Evolutionary conservation across 2,329 filamentous ascomycete species (phyloP).

Genomic region (Coniochaeta prunicola): DNA sequence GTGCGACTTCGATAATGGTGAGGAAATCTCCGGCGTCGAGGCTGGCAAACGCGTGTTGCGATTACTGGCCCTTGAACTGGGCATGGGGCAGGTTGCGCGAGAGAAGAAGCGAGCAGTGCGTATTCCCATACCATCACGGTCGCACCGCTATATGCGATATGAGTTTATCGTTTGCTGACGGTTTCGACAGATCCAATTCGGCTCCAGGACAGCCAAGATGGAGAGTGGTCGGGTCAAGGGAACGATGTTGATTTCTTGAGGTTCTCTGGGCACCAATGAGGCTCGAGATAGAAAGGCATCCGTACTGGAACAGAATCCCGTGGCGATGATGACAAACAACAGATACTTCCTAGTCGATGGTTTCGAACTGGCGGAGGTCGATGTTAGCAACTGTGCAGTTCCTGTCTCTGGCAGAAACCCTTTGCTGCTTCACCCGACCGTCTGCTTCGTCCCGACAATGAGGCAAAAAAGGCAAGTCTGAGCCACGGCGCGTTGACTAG

Average conservation of each 20-base stretch:
- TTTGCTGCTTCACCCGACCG: constrained; percentile 17
- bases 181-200: constrained; percentile 64
- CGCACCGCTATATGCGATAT: too few species aligned
- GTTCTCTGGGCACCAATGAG: background rate
- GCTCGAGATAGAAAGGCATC: background rate
- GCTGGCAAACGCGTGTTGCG: constrained; percentile 76
- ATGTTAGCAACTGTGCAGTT: constrained; percentile 38
- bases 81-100: constrained; percentile 62
- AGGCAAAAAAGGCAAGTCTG: constrained; percentile 31
- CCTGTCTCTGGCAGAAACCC: constrained; percentile 36
- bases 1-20: constrained; percentile 67
- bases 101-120: constrained; percentile 89
- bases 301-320: background rate
- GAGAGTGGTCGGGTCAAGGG: constrained; percentile 62
- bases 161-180: constrained; percentile 1
- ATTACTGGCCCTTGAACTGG: constrained; percentile 66
- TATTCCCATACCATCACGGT: constrained; percentile 9
- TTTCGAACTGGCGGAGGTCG: constrained; percentile 10
- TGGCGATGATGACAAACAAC: constrained; percentile 58
- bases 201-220: constrained; percentile 77
- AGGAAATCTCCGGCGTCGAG: constrained; percentile 43
- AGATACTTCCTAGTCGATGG: constrained; percentile 67
- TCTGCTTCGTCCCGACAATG: constrained; percentile 20
- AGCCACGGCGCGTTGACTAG: constrained; percentile 14
- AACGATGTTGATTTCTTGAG: constrained; percentile 50